Conservation (phyloP, 805 yeast species). For the Lipomyces yamanashiensis region DNA sequence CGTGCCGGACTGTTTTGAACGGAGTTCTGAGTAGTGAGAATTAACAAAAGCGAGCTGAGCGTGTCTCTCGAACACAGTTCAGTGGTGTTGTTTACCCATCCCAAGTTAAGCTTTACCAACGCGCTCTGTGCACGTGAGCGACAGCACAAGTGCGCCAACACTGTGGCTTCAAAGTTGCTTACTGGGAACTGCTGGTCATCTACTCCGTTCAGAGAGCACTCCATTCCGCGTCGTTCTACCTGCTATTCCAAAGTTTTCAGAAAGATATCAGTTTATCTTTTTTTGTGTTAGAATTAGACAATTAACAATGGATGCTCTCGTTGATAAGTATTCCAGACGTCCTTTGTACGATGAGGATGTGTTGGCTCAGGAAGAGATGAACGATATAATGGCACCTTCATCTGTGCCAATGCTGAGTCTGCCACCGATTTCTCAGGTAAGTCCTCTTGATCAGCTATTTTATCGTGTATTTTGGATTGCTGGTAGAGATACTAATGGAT, state of each 20-base stretch:
- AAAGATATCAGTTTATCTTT: background rate
- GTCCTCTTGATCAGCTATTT: background rate
- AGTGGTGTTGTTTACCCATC: slow-evolving; percentile 1
- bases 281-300: background rate
- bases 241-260: background rate
- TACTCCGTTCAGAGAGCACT: background rate
- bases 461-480: background rate
- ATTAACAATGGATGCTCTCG: slow-evolving; percentile 44
- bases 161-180: background rate
- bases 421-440: slow-evolving; percentile 43
- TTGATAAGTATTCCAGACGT: slow-evolving; percentile 36
- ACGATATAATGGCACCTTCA: slow-evolving; percentile 20
- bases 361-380: slow-evolving; percentile 30
- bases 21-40: background rate
- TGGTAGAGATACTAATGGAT: background rate
- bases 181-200: slow-evolving; percentile 5
- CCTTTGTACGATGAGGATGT: slow-evolving; percentile 25
- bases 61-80: background rate
- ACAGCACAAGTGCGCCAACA: background rate
- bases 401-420: slow-evolving; percentile 37
- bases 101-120: background rate
- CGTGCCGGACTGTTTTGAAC: background rate
- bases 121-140: slow-evolving; percentile 11
- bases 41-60: background rate
- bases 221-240: slow-evolving; percentile 6